A percentile compares a stretch with the other conserved stretches of the same genome.
These are phyloP conservation scores for Chloropicon primus DNA, from an alignment of 139 green algal genomes.

Conservation along the genomic window DNA sequence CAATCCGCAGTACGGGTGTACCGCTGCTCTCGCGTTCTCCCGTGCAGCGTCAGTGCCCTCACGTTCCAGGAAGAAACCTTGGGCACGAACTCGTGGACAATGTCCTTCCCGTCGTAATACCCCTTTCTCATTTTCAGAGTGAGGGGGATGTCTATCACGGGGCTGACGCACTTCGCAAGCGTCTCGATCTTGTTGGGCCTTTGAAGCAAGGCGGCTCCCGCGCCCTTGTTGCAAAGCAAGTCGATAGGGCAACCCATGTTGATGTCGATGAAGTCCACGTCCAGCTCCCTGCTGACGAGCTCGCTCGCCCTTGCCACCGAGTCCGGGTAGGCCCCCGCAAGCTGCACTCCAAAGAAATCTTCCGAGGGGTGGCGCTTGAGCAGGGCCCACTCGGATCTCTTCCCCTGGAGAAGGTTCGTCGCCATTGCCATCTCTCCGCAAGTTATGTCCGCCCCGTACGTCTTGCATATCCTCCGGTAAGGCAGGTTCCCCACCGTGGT, in stretches of 20 bases:
- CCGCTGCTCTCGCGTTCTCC: slow-evolving; percentile 79
- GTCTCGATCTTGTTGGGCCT: slow-evolving; percentile 51
- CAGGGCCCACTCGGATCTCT: slow-evolving; percentile 89
- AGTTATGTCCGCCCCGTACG: slow-evolving; percentile 81
- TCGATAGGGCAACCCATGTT: slow-evolving; percentile 92
- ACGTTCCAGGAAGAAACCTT: slow-evolving; percentile 53
- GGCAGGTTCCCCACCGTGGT: slow-evolving; percentile 96
- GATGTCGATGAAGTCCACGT: slow-evolving; percentile 86
- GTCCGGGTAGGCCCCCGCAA: slow-evolving; percentile 78
- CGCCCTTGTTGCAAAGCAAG: slow-evolving; percentile 52
- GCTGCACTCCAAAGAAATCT: slow-evolving; percentile 89
- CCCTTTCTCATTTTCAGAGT: slow-evolving; percentile 64
- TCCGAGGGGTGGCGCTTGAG: slow-evolving; percentile 80
- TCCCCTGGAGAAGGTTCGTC: slow-evolving; percentile 82
- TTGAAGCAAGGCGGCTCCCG: slow-evolving; percentile 65
- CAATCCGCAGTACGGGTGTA: slow-evolving; percentile 68
- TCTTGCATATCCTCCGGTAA: slow-evolving; percentile 78
- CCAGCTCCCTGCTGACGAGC: slow-evolving; percentile 47
- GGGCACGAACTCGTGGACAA: slow-evolving; percentile 62
- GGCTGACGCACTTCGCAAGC: slow-evolving; percentile 49
- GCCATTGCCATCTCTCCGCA: slow-evolving; percentile 89
- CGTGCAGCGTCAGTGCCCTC: slow-evolving; percentile 80
- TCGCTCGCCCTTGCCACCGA: slow-evolving; percentile 50
- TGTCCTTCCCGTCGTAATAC: slow-evolving; percentile 48
- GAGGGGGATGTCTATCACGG: slow-evolving; percentile 43